phyloP scores from a whole-genome alignment of 202 grass and related monocot genomes.

The Digitaria exilis region DNA sequence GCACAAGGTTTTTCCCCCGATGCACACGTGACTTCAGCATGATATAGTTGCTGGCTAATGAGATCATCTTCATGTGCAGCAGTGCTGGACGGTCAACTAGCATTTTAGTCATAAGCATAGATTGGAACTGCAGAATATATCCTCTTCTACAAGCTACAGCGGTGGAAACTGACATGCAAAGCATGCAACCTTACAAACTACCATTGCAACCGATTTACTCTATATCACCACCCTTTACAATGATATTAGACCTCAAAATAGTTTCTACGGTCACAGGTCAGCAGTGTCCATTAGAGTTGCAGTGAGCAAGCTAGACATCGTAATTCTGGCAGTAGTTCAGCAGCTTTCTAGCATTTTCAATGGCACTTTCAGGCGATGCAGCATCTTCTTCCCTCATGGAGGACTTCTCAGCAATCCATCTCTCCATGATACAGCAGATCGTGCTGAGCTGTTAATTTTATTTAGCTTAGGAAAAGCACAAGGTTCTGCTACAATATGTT shows the following conservation, averaged over 20 bases:
- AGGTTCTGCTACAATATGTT: neutral
- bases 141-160: too few species aligned
- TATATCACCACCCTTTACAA: neutral
- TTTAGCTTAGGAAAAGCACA: constrained; percentile 49
- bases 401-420: constrained; percentile 58
- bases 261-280: constrained; percentile 18
- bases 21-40: too few species aligned
- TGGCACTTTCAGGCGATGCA: constrained; percentile 5
- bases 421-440: constrained; percentile 69
- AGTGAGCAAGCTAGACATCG: constrained; percentile 33
- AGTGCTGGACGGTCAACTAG: too few species aligned
- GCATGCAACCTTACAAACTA: too few species aligned
- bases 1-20: too few species aligned
- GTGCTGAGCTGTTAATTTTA: constrained; percentile 49
- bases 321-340: constrained; percentile 64
- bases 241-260: neutral
- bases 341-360: constrained; percentile 51
- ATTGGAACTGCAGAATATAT: too few species aligned
- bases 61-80: too few species aligned
- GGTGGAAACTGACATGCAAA: too few species aligned
- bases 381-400: constrained; percentile 18
- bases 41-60: too few species aligned
- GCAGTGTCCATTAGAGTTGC: neutral
- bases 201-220: too few species aligned
- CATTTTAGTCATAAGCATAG: too few species aligned